These are phyloP conservation scores for Ceratocystis colombiana DNA, from an alignment of 2,329 filamentous ascomycete species.

Conservation along the genomic window DNA sequence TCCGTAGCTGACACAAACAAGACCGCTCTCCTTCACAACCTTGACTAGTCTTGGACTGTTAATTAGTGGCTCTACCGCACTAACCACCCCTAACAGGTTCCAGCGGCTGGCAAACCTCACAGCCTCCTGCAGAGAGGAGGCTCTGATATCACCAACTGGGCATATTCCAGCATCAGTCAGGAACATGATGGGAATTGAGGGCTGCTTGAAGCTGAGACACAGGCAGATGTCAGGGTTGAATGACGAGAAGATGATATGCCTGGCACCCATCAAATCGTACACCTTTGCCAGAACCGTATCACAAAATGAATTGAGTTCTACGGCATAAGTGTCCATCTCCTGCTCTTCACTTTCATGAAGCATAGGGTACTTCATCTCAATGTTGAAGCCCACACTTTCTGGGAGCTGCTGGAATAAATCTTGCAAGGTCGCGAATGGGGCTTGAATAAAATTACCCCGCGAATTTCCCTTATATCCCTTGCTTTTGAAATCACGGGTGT, in stretches of 20 bases:
- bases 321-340: constrained; percentile 91
- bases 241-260: constrained; percentile 94
- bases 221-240: constrained; percentile 98
- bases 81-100: constrained; percentile 88
- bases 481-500: constrained; percentile 86
- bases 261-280: constrained; percentile 68
- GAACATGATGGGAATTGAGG: constrained; percentile 90
- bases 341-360: constrained; percentile 89
- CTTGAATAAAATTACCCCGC: constrained; percentile 88
- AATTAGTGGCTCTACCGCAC: constrained; percentile 77
- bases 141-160: constrained; percentile 76
- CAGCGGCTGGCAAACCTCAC: constrained; percentile 89
- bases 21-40: constrained; percentile 85
- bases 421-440: constrained; percentile 87
- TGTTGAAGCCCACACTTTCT: constrained; percentile 83
- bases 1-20: constrained; percentile 96
- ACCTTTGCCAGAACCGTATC: constrained; percentile 86
- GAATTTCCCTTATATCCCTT: constrained; percentile 96
- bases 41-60: constrained; percentile 78
- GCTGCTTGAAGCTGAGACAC: constrained; percentile 90
- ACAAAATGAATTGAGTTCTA: constrained; percentile 93
- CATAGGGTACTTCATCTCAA: constrained; percentile 99
- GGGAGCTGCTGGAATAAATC: constrained; percentile 83
- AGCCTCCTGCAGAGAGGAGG: constrained; percentile 86
- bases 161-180: constrained; percentile 78